Percentiles rank a stretch among this genome's conserved stretches.
Evolutionary conservation across 164 flowering plant species (phyloP).

Genomic region (Chloranthus sessilifolius): DNA sequence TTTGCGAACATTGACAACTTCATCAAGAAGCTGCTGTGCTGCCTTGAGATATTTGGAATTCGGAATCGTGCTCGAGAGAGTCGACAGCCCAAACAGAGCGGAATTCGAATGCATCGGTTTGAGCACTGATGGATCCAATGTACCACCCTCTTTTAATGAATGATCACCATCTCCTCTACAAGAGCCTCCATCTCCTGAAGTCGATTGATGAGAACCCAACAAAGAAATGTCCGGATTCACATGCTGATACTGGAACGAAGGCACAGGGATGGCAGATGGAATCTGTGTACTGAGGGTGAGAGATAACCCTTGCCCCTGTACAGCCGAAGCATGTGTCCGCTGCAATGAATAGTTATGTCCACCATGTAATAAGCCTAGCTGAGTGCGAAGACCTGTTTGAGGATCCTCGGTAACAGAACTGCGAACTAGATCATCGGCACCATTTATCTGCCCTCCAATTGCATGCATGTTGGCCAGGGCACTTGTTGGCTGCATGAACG

Average conservation of each 20-base stretch:
- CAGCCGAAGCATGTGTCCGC: slow-evolving; percentile 8
- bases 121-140: slow-evolving; percentile 14
- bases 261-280: slow-evolving; percentile 32
- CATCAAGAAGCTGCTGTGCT: slow-evolving; percentile 78
- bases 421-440: slow-evolving; percentile 21
- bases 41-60: slow-evolving; percentile 69
- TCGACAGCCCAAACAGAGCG: slow-evolving; percentile 26
- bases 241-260: slow-evolving; percentile 38
- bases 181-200: slow-evolving; percentile 35
- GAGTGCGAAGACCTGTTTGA: slow-evolving; percentile 27
- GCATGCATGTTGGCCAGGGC: slow-evolving; percentile 26
- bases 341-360: slow-evolving; percentile 34
- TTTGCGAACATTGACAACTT: slow-evolving; percentile 62
- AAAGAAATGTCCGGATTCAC: slow-evolving; percentile 33
- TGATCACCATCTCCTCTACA: slow-evolving; percentile 28
- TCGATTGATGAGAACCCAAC: slow-evolving; percentile 29
- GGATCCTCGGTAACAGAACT: slow-evolving; percentile 26
- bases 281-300: slow-evolving; percentile 65
- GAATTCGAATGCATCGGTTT: slow-evolving; percentile 24
- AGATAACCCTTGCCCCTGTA: slow-evolving; percentile 52
- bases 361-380: slow-evolving; percentile 26
- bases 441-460: slow-evolving; percentile 21
- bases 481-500: slow-evolving; percentile 39
- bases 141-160: slow-evolving; percentile 27
- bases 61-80: slow-evolving; percentile 26